phyloP scores from a whole-genome alignment of 768 basidiomycete genomes.

The Lentinula guzmanii region DNA sequence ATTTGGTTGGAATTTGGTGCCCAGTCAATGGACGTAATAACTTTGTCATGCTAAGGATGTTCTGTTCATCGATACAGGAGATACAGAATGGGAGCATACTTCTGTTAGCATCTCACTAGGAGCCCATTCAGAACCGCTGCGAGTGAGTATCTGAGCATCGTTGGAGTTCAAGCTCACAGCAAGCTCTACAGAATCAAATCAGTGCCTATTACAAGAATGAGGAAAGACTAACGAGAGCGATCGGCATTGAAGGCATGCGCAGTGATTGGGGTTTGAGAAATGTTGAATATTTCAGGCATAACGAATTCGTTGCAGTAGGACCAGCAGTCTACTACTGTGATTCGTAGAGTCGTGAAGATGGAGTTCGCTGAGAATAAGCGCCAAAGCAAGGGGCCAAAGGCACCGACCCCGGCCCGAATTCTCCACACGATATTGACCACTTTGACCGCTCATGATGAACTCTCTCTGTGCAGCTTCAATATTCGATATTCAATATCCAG shows the following conservation, averaged over 20 bases:
- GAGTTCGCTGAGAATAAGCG: too few species aligned
- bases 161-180: constrained; percentile 88
- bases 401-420: too few species aligned
- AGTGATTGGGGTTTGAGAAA: constrained; percentile 82
- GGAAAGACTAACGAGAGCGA: constrained; percentile 59
- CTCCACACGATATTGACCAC: too few species aligned
- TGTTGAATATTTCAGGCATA: constrained; percentile 63
- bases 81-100: constrained; percentile 34
- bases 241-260: constrained; percentile 90
- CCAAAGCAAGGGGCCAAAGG: too few species aligned
- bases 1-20: constrained; percentile 95
- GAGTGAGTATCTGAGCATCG: constrained; percentile 77
- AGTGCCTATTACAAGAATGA: not conserved
- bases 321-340: constrained; percentile 16
- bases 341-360: not conserved
- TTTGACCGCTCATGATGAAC: too few species aligned
- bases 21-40: constrained; percentile 98
- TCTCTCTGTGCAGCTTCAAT: too few species aligned
- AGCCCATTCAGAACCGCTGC: constrained; percentile 63
- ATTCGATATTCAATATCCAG: too few species aligned
- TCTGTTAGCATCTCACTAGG: constrained; percentile 76
- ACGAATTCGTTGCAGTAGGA: constrained; percentile 33
- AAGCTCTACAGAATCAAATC: constrained; percentile 53
- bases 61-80: not conserved
- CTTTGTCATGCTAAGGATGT: constrained; percentile 81